Evolutionary conservation across 345 rosid genomes (phyloP).

Genomic region (Salix arbutifolia): DNA sequence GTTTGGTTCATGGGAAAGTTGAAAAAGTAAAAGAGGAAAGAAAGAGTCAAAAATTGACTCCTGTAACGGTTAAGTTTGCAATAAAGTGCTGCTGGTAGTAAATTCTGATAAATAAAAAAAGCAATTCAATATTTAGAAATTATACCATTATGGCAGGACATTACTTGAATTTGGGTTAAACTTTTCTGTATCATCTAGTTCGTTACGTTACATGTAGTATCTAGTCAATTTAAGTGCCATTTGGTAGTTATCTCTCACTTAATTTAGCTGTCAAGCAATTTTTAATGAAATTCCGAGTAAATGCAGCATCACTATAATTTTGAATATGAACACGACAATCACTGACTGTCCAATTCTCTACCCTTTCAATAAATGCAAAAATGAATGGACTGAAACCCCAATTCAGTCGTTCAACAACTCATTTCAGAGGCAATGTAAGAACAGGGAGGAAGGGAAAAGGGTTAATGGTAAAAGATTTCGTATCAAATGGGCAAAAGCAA

Average conservation of each 20-base stretch:
- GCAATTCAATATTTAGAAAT: background rate
- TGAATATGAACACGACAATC: background rate
- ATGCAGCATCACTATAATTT: background rate
- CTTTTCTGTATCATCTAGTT: background rate
- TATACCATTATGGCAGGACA: background rate
- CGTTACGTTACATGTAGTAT: background rate
- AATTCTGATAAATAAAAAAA: background rate
- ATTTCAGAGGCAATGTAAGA: slow-evolving; percentile 9
- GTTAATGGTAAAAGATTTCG: slow-evolving; percentile 8
- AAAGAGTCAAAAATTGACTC: background rate
- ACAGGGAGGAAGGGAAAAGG: background rate
- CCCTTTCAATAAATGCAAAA: slow-evolving; percentile 13
- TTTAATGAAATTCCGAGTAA: background rate
- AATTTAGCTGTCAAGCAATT: background rate
- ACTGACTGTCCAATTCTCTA: background rate
- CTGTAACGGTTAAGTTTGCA: background rate
- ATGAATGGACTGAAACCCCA: slow-evolving; percentile 6
- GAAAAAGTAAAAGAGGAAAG: background rate
- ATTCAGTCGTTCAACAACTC: slow-evolving; percentile 11
- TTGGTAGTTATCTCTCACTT: background rate
- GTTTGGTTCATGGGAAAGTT: slow-evolving; percentile 17
- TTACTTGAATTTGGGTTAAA: background rate
- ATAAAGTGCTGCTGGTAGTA: background rate
- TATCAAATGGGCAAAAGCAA: slow-evolving; percentile 26
- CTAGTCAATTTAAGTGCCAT: background rate